Base-by-base conservation (phyloP, 495 filamentous ascomycete species). In the Pyrenula aspistea region DNA sequence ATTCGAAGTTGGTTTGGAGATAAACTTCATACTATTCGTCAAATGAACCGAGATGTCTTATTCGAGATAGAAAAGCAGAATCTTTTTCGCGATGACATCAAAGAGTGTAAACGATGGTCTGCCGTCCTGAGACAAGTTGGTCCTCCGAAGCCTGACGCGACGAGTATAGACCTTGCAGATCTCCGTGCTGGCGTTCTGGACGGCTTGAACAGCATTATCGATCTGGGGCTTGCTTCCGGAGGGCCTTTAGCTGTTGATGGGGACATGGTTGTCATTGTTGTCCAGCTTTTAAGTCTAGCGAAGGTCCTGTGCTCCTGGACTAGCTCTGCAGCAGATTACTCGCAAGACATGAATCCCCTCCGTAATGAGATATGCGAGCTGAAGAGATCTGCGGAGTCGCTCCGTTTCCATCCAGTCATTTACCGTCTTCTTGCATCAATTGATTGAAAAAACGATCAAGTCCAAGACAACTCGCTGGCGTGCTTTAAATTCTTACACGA, bases 61-160 rank as follows among this genome's bases (percentile, higher is more conserved):
- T 98, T 98, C 63, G 83, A 81, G 12, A 76, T 87, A 61, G 93
- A 98, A 69, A 90, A 93, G 61, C 89, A 92, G 60, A 98, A 98
- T 58, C 73, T 96, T 0, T 96, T 86, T 64, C 73, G 93, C 53
- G 91, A 96, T 62, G 81, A 87, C 53, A 79, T 88, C 2, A 68
- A 78, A 8, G 91, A 96, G 68, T 73, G 81, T 0, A 72, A 75
- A 21, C 55, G 78, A 12, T 96, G 91, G 91, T 68, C 74, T 2
- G 56, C 63, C 4, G 69, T 76, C 12, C 72, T 86, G 8, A 24
- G 8, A 20, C n/a, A 52, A 19, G 50, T 20, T 19, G 31, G 31
- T 42, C 8, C 31, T 42, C 31, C 31, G 8, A 15, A 42, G 8
- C 4, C 15, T 42, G 31, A 8, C 15, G 8, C 15, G 31, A 42